Percentiles rank a stretch among this genome's conserved stretches.
Conservation (phyloP, 352 stramenopile species). For the Globisporangium nagaii region DNA sequence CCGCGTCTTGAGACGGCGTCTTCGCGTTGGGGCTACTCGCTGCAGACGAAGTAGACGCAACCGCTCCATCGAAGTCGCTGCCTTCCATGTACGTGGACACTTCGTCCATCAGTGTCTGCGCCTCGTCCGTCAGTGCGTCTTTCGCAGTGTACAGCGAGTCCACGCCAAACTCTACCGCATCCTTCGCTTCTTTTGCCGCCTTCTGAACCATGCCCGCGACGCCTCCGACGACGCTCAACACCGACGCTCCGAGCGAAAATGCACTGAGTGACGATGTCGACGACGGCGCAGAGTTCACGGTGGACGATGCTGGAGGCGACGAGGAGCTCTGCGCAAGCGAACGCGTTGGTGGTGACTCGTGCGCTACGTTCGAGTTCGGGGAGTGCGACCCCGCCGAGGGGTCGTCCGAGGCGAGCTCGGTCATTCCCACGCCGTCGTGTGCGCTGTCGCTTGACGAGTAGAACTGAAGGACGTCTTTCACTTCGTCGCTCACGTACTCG, state of each 20-base stretch:
- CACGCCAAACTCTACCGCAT: slow-evolving; percentile 62
- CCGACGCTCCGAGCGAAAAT: slow-evolving; percentile 50
- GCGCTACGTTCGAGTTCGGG: neutral
- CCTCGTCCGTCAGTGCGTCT: slow-evolving; percentile 62
- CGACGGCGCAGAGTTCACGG: slow-evolving; percentile 7
- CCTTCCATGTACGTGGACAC: slow-evolving; percentile 56
- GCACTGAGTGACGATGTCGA: slow-evolving; percentile 32
- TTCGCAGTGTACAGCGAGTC: slow-evolving; percentile 72
- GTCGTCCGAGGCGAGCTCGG: neutral
- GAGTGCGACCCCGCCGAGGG: neutral
- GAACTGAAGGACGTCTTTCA: neutral
- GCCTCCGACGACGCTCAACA: slow-evolving; percentile 61
- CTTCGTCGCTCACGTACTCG: slow-evolving; percentile 16
- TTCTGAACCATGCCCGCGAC: slow-evolving; percentile 69
- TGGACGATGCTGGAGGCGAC: slow-evolving; percentile 12
- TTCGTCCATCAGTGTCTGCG: slow-evolving; percentile 52
- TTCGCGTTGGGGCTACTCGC: slow-evolving; percentile 3
- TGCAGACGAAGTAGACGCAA: neutral
- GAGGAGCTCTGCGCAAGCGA: slow-evolving; percentile 10
- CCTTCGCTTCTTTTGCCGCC: slow-evolving; percentile 69
- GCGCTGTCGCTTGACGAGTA: neutral
- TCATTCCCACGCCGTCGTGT: neutral
- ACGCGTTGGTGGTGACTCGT: neutral
- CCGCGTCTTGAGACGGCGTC: neutral
- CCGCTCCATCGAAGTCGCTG: neutral